These are phyloP conservation scores for Phytopythium cucurbitacearum DNA, from an alignment of 352 stramenopile species.

Conservation along the genomic window DNA sequence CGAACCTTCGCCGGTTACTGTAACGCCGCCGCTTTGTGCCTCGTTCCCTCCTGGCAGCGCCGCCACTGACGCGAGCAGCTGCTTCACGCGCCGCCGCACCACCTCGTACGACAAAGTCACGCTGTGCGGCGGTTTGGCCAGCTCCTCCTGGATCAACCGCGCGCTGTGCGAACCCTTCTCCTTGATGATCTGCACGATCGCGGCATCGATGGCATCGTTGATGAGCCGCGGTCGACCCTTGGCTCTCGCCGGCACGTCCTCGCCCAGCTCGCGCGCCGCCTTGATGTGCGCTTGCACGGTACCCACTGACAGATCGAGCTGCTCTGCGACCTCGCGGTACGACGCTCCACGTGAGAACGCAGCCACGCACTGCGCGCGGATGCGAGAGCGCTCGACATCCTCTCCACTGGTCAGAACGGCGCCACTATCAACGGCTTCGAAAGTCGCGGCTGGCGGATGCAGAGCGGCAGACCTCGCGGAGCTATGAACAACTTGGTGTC, in stretches of 20 bases:
- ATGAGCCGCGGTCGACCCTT: constrained; percentile 5
- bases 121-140: constrained; percentile 11
- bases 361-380: constrained; percentile 1
- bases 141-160: constrained; percentile 18
- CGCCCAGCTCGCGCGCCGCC: constrained; percentile 1
- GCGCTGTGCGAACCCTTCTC: constrained; percentile 14
- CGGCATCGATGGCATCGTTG: constrained; percentile 5
- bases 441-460: neutral
- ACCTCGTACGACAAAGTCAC: constrained; percentile 23
- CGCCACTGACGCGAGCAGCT: constrained; percentile 7
- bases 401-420: neutral
- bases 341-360: neutral
- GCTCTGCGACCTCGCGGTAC: constrained; percentile 7
- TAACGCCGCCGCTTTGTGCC: neutral
- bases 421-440: neutral
- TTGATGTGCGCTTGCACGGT: constrained; percentile 5
- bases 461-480: too few relatives aligned
- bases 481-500: too few relatives aligned
- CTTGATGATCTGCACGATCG: constrained; percentile 13
- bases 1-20: neutral
- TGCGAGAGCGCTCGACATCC: neutral
- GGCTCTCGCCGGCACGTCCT: neutral
- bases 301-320: neutral
- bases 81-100: constrained; percentile 15
- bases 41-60: neutral